Conservation (phyloP, 768 basidiomycete species). For the Termitomyces sp. region DNA sequence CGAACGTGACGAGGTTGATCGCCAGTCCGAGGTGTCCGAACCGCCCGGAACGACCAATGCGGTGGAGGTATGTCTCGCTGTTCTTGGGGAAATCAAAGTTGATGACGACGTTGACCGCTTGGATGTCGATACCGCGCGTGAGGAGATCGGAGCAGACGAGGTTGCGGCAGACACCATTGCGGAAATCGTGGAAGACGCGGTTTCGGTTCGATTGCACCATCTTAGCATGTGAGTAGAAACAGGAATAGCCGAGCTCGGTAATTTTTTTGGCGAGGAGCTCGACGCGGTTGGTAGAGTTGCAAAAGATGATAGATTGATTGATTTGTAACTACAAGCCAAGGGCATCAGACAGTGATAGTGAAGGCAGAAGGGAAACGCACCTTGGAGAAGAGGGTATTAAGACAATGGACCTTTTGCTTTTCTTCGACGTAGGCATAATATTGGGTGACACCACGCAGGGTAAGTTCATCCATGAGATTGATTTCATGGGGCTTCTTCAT, state of each 20-base stretch:
- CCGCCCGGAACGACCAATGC: conserved; percentile 95
- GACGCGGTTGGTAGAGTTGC: conserved; percentile 99
- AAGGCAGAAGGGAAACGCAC: conserved; percentile 32
- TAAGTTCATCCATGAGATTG: conserved; percentile 99
- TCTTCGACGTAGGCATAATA: conserved; percentile 99
- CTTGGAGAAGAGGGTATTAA: conserved; percentile 99
- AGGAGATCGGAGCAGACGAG: conserved; percentile 97
- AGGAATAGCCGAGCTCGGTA: conserved; percentile 98
- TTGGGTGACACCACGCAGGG: conserved; percentile 96
- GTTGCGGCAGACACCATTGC: conserved; percentile 96
- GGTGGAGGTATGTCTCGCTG: conserved; percentile 97
- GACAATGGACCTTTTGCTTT: conserved; percentile 97
- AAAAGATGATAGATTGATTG: conserved; percentile 99
- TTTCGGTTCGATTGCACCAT: conserved; percentile 99
- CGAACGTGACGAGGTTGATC: conserved; percentile 96
- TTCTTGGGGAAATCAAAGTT: conserved; percentile 99
- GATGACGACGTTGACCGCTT: conserved; percentile 99
- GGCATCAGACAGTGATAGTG: not conserved
- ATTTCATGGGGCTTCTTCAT: conserved; percentile 96
- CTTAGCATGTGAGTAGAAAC: conserved; percentile 99
- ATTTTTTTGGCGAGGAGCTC: conserved; percentile 99
- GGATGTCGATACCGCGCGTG: conserved; percentile 99
- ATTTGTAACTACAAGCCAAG: conserved; percentile 79
- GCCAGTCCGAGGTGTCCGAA: conserved; percentile 97
- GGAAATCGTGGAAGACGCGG: conserved; percentile 99